Base-by-base conservation (phyloP, 768 basidiomycete genomes). In the Steccherinum ochraceum region DNA sequence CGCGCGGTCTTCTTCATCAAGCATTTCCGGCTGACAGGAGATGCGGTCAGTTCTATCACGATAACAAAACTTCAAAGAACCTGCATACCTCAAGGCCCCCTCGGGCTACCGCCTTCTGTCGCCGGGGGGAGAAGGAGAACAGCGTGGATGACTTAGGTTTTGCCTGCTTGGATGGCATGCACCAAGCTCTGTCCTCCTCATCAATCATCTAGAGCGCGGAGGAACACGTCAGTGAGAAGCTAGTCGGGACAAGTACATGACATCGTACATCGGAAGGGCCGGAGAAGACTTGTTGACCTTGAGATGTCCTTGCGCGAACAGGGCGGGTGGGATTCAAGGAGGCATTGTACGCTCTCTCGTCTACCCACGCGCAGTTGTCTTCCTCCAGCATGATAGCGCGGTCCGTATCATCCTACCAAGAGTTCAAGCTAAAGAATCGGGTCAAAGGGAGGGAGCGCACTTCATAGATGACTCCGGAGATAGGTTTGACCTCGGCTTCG, bases 1-100 rank as follows among this genome's bases (percentile, higher is more conserved):
- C 11, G 75, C 71, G 46, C 62, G 63, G 50, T 75, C 66, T 46
- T 76, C 69, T 3, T 58, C 58, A n/a, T 66, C 66, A 7, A 73
- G 61, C 61, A 67, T 66, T 39, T 53, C 27, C 12, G 48, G 47
- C 54, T 58, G 41, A 42, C n/a, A 23, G n/a, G 24, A 21, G 5
- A 20, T 3, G 21, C 23, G 20, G 13, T n/a, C 21, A 12, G 16
- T 3, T 3, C 5, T n/a, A n/a, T n/a, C n/a, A 3, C 35, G 24
- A n/a, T 1, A 20, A 24, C 25, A 11, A 12, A 10, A 41, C 45
- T 53, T 42, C 3, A 46, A 23, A 12, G 18, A 20, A 27, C 40
- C 21, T 18, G 45, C 45, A 46, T 16, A 12, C 45, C 25, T n/a
- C 12, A 24, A 24, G 45, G 45, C 16, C 41, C 21, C 10, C 18